Percentiles rank a stretch among this genome's conserved stretches.
phyloP scores from a whole-genome alignment of 345 rosid species.

The Ailanthus altissimus region DNA sequence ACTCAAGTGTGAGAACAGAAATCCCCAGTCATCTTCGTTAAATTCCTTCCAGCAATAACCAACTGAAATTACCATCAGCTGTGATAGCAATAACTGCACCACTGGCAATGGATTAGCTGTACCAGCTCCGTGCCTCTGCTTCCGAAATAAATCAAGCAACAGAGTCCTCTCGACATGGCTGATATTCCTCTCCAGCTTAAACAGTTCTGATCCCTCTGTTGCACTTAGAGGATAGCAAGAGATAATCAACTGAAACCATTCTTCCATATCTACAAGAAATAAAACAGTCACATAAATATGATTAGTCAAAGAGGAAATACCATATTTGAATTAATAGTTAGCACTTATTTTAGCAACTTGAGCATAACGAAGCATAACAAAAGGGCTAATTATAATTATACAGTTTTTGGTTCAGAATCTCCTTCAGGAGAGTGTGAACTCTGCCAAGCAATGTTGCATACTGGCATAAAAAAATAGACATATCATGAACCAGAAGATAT shows the following conservation, averaged over 20 bases:
- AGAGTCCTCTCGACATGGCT: conserved; percentile 60
- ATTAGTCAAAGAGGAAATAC: conserved; percentile 11
- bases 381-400: background rate
- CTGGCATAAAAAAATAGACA: background rate
- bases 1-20: conserved; percentile 60
- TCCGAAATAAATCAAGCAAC: conserved; percentile 72
- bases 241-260: conserved; percentile 78
- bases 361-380: background rate
- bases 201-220: conserved; percentile 41
- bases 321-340: conserved; percentile 26
- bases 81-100: conserved; percentile 59
- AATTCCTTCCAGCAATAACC: conserved; percentile 87
- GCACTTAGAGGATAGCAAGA: conserved; percentile 76
- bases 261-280: conserved; percentile 66
- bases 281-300: background rate
- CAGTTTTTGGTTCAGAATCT: background rate
- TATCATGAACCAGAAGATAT: background rate
- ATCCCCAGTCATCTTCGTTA: conserved; percentile 83
- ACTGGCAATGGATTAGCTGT: conserved; percentile 49
- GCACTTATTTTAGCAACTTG: background rate
- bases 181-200: conserved; percentile 56
- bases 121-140: conserved; percentile 60
- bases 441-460: background rate
- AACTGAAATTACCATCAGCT: conserved; percentile 64
- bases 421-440: background rate